phyloP scores from a whole-genome alignment of 2,329 filamentous ascomycete genomes.

The Exophiala calicioides region DNA sequence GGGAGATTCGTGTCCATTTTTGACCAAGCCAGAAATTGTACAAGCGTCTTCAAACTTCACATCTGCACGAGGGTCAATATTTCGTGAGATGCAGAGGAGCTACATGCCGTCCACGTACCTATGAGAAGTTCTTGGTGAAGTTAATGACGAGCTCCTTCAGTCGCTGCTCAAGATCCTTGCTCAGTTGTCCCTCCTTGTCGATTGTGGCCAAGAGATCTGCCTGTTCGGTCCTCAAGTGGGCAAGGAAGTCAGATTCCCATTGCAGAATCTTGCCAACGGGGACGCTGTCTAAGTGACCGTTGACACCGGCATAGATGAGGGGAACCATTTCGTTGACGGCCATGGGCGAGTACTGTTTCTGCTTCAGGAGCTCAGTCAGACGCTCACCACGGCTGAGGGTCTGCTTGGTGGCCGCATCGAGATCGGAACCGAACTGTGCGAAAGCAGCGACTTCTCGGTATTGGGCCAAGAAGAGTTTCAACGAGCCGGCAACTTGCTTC shows the following conservation, averaged over 20 bases:
- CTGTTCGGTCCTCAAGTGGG: conserved; percentile 91
- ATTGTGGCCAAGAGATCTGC: conserved; percentile 78
- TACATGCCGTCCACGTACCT: conserved; percentile 35
- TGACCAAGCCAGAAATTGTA: conserved; percentile 28
- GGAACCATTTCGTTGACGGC: conserved; percentile 99
- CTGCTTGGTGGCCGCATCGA: conserved; percentile 98
- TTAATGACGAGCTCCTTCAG: conserved; percentile 68
- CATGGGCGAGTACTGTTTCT: conserved; percentile 99
- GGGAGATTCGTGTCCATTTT: conserved; percentile 19
- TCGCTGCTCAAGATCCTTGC: conserved; percentile 76
- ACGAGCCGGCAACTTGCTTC: conserved; percentile 99
- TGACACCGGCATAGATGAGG: conserved; percentile 98
- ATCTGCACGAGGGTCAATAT: conserved; percentile 11
- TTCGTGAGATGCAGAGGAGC: no score
- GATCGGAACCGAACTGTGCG: conserved; percentile 99
- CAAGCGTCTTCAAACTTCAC: conserved; percentile 19
- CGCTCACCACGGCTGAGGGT: conserved; percentile 97
- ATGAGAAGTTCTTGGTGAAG: conserved; percentile 94
- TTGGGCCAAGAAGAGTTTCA: conserved; percentile 99
- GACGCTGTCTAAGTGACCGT: conserved; percentile 85
- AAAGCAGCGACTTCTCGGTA: conserved; percentile 99
- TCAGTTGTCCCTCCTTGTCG: conserved; percentile 91
- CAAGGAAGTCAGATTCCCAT: conserved; percentile 94
- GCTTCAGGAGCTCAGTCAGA: conserved; percentile 97
- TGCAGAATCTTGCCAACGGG: conserved; percentile 87